Base-by-base conservation (phyloP, 345 rosid species). In the Populus deltoides region DNA sequence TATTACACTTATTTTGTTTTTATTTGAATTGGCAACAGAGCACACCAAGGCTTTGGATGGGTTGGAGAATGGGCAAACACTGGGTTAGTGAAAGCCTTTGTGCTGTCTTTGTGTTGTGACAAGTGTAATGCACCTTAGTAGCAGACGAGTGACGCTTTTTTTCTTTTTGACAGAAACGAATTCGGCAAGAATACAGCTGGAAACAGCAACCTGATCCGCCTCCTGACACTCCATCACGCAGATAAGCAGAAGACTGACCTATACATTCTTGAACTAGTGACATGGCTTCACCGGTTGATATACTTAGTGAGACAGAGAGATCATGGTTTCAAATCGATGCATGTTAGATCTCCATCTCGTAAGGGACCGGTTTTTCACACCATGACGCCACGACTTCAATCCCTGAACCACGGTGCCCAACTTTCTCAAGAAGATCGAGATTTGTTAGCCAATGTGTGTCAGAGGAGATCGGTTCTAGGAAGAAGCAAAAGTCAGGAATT, bases 21-120 rank as follows among this genome's bases (percentile, higher is more conserved):
- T 67, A 71, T 27, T 85, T 49, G 70, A 74, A 77, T 41, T 53
- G 74, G 12, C 70, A 69, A 71, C 88, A 96, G 99, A 83, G 93
- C 92, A 35, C 94, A 91, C 84, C 98, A 96, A 84, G 93, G 96
- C 49, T 93, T 96, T 16, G 99, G 99, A 53, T 90, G 98, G 98
- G 94, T 96, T 11, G 99, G 99, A 82, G 99, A 96, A 83, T 96
- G 99, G 99, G 99, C 97, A 39, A 96, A 86, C 73, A 86, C 87
- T 35, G 90, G 93, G 98, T 93, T 39, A 87, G 90, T 83, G n/a
- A 45, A 2, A 5, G 29, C 51, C 8, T 43, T 47, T 31, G 62
- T 41, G 22, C 72, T 62, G 3, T 8, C 10, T n/a, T 12, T 61
- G 31, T 38, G 38, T 12, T 79, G 70, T 38, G 47, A 29, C 8